Percentiles rank a stretch among this genome's conserved stretches.
Conservation (phyloP, 1,284 basidiomycete genomes). For the Pseudozyma sp. region DNA sequence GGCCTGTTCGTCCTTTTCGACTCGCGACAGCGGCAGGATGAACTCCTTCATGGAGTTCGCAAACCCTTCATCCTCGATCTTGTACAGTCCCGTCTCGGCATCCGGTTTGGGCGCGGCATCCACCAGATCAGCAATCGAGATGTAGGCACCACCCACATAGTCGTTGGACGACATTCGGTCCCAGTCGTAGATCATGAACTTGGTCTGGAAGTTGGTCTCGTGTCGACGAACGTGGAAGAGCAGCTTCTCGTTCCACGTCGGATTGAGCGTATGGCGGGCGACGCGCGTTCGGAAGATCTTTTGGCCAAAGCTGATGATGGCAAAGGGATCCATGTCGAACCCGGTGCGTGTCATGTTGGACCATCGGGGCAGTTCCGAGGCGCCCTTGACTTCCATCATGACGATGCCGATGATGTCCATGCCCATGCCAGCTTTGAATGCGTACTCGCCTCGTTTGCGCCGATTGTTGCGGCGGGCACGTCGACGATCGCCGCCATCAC, state of each 20-base stretch:
- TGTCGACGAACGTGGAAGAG: constrained; percentile 92
- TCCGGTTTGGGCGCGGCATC: constrained; percentile 56
- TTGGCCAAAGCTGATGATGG: constrained; percentile 93
- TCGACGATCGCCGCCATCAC: background rate
- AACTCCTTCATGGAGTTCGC: constrained; percentile 45
- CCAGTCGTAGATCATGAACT: constrained; percentile 66
- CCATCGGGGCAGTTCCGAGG: constrained; percentile 84
- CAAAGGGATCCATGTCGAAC: constrained; percentile 98
- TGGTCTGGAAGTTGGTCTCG: constrained; percentile 74
- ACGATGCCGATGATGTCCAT: constrained; percentile 92
- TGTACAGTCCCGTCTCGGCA: constrained; percentile 55
- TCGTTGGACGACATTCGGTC: constrained; percentile 65
- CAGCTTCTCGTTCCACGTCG: constrained; percentile 93
- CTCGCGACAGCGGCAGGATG: constrained; percentile 48
- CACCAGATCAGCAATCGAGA: constrained; percentile 55
- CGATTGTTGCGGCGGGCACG: constrained; percentile 32
- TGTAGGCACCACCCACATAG: constrained; percentile 56
- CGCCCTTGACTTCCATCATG: constrained; percentile 80
- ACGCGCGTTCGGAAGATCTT: constrained; percentile 92
- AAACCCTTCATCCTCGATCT: constrained; percentile 36
- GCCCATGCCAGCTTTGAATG: constrained; percentile 74
- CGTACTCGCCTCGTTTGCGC: constrained; percentile 70
- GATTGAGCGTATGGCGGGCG: constrained; percentile 75
- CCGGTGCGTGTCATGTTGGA: constrained; percentile 78
- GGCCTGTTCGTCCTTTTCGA: constrained; percentile 50